Conservation (phyloP, 495 filamentous ascomycete species). For the Glutinoglossum americanum region DNA sequence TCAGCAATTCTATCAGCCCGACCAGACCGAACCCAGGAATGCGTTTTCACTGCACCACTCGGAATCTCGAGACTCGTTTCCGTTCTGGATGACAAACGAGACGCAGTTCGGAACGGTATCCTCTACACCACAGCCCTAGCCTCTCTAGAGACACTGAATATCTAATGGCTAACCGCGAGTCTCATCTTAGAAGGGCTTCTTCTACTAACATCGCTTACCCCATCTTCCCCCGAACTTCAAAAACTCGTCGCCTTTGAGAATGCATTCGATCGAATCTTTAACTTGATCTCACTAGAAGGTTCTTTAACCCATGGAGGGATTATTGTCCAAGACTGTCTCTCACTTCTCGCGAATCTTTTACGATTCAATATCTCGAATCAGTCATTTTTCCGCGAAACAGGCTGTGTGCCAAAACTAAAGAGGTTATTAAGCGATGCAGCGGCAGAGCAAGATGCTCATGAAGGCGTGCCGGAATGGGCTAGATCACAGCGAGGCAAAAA, state of each 20-base stretch:
- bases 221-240: conserved; percentile 59
- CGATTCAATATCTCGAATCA: conserved; percentile 80
- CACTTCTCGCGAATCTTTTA: conserved; percentile 77
- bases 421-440: conserved; percentile 45
- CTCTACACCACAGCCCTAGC: neutral
- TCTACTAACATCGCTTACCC: conserved; percentile 45
- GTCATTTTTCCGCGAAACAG: conserved; percentile 80
- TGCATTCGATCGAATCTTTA: conserved; percentile 71
- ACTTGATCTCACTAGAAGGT: conserved; percentile 62
- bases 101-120: conserved; percentile 75
- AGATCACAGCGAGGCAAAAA: conserved; percentile 70
- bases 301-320: conserved; percentile 69
- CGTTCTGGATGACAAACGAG: conserved; percentile 62
- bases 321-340: conserved; percentile 83
- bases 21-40: conserved; percentile 89
- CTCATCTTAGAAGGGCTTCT: conserved; percentile 38
- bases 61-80: conserved; percentile 74
- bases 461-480: conserved; percentile 47
- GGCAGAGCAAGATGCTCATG: conserved; percentile 30
- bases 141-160: neutral
- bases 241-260: conserved; percentile 91
- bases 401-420: conserved; percentile 53
- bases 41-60: conserved; percentile 66
- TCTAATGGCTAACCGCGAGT: conserved; percentile 27
- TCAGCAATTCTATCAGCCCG: conserved; percentile 67